phyloP scores from a whole-genome alignment of 805 yeast species.

The Cyberlindnera amylophila region DNA sequence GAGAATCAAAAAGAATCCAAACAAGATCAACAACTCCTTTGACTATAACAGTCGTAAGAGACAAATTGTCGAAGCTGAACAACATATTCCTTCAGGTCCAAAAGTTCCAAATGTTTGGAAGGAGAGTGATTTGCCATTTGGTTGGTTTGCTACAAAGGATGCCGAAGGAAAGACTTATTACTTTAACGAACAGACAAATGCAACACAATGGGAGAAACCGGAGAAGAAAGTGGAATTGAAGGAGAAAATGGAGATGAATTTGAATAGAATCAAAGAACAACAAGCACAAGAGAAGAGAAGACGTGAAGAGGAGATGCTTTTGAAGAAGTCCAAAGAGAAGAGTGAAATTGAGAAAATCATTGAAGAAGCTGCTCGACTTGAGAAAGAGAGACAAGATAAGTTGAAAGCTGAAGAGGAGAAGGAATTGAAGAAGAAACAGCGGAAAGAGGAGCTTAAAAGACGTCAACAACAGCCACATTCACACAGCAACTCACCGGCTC shows the following conservation, averaged over 20 bases:
- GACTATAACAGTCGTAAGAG: slow-evolving; percentile 2
- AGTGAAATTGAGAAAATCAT: slow-evolving; percentile 34
- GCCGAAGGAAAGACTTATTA: slow-evolving; percentile 43
- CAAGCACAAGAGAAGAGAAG: slow-evolving; percentile 27
- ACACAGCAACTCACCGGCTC: not conserved
- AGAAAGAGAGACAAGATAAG: slow-evolving; percentile 27
- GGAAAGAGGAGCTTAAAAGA: slow-evolving; percentile 33
- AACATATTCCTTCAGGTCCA: too few species aligned
- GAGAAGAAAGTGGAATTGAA: slow-evolving; percentile 15
- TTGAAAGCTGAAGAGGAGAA: slow-evolving; percentile 16
- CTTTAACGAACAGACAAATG: slow-evolving; percentile 39
- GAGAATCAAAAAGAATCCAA: slow-evolving; percentile 58
- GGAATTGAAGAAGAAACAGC: slow-evolving; percentile 17
- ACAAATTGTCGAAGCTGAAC: too few species aligned
- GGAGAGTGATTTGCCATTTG: slow-evolving; percentile 27
- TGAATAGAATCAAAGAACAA: slow-evolving; percentile 30
- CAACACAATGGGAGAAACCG: slow-evolving; percentile 63
- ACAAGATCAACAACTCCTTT: not conserved
- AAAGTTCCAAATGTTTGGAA: slow-evolving; percentile 8
- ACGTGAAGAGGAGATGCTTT: slow-evolving; percentile 16
- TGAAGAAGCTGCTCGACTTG: slow-evolving; percentile 34
- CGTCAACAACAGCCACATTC: not conserved
- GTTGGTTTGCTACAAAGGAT: slow-evolving; percentile 62
- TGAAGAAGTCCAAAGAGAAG: not conserved
- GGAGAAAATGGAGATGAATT: slow-evolving; percentile 24